Evolutionary conservation across 208 protist genomes (phyloP).

Genomic region (Leishmania aethiopica): DNA sequence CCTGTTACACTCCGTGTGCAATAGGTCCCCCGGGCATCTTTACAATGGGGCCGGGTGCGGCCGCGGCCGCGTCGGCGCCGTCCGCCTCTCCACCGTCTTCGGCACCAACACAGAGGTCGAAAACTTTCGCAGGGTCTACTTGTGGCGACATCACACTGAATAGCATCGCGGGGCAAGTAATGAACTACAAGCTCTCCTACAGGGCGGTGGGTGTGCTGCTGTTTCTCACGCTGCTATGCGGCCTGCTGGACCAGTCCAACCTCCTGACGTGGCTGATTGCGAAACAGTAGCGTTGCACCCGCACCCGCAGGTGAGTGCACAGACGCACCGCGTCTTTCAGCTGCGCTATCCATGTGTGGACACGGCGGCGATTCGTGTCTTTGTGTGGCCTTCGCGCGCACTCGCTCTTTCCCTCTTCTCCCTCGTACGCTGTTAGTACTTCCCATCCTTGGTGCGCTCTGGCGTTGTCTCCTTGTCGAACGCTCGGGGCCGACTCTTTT

Average conservation of each 20-base stretch:
- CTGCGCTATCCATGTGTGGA: background rate
- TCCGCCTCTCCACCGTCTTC: background rate
- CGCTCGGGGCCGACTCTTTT: background rate
- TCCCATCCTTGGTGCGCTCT: background rate
- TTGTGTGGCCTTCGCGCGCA: background rate
- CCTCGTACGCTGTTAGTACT: background rate
- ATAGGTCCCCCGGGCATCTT: background rate
- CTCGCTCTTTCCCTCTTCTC: background rate
- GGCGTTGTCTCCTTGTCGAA: constrained; percentile 7
- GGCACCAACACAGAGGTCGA: background rate
- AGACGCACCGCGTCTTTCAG: background rate
- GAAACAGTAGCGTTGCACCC: background rate
- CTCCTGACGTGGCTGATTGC: constrained; percentile 57
- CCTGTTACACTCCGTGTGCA: background rate
- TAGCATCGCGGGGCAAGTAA: constrained; percentile 31
- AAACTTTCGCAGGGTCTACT: background rate
- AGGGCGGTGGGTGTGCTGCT: constrained; percentile 41
- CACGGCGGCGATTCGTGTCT: background rate
- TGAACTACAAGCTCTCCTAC: constrained; percentile 60
- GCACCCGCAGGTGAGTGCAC: background rate
- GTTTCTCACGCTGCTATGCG: constrained; percentile 66
- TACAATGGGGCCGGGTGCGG: background rate
- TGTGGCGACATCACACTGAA: constrained; percentile 3
- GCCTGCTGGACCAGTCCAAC: constrained; percentile 54
- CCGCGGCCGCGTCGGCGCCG: background rate